Base-by-base conservation (phyloP, 1,284 basidiomycete species). In the Boletus austroedulis region DNA sequence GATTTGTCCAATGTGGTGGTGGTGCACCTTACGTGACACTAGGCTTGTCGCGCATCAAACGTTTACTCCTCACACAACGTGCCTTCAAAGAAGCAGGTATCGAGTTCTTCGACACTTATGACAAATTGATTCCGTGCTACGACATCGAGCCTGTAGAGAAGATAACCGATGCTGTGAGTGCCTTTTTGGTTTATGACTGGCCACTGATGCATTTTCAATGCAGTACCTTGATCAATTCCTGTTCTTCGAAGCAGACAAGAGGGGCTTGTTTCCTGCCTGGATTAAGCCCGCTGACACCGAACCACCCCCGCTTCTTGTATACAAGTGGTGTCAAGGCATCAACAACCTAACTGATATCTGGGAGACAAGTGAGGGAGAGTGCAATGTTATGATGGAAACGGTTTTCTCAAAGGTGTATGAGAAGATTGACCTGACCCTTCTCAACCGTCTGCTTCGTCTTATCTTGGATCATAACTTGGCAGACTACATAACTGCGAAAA, bases 51-150 rank as follows among this genome's bases (percentile, higher is more conserved):
- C 92, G 95, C 59, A 97, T 98, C 80, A 98, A 98, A 79, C 90
- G 95, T 67, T 79, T 98, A 14, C 81, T 98, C 21, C 80, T 98
- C 52, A 98, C 95, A 0, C 95, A 98, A 75, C 90, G 95, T 55
- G 94, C 95, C 3, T 98, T 98, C 84, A 98, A 98, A 79, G 95
- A 98, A 74, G 79, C 93, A 38, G 95, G 95, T n/a, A 95, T 98
- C 64, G 89, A 93, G 74, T 92, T 92, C 73, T 93, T 93, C 73
- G 94, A 95, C 69, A 95, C 94, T 0, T 96, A 98, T 70, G 95
- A 97, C 80, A 97, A 95, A 75, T 85, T 98, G 66, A 97, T 98
- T 67, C 95, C 95, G 24, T 96, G 94, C 72, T 98, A 98, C 73
- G 95, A 98, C 69, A 97, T 98, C 62, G 95, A 98, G 73, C 95